Percentiles rank a stretch among this genome's conserved stretches.
Evolutionary conservation across 1,284 basidiomycete genomes (phyloP).

Genomic region (Sporisorium sorghi): DNA sequence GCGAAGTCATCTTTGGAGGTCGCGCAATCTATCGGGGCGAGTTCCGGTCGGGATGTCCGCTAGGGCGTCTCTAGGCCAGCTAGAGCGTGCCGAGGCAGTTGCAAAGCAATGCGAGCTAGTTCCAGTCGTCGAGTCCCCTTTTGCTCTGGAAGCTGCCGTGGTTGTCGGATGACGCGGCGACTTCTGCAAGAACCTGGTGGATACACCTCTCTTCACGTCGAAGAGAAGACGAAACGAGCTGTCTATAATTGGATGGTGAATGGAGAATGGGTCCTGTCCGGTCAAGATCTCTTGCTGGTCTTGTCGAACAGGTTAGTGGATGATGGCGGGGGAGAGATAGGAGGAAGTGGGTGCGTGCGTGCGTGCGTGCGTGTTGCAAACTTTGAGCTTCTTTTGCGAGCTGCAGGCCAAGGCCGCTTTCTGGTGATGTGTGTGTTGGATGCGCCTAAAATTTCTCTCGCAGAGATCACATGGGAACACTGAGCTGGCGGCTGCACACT

Average conservation of each 20-base stretch:
- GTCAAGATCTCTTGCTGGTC: conserved; percentile 3
- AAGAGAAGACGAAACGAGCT: background rate
- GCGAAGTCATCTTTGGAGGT: conserved; percentile 53
- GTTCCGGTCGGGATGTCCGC: background rate
- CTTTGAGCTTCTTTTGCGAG: background rate
- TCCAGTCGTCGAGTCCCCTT: too few species aligned
- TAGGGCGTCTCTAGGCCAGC: background rate
- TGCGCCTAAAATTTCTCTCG: too few species aligned
- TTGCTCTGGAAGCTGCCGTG: background rate
- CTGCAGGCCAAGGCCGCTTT: background rate
- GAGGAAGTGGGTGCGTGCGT: background rate
- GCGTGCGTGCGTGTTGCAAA: background rate
- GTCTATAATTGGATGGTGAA: background rate
- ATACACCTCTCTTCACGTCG: too few species aligned
- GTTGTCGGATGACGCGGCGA: background rate
- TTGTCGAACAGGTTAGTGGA: background rate
- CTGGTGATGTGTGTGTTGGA: background rate
- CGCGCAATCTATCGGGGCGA: too few species aligned
- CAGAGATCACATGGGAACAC: background rate
- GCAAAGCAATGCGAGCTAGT: too few species aligned
- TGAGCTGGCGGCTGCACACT: background rate
- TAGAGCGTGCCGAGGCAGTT: too few species aligned
- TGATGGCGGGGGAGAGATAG: background rate
- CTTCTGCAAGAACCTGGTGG: too few species aligned
- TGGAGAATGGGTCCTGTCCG: background rate